A percentile compares a stretch with the other conserved stretches of the same genome.
Evolutionary conservation across 495 filamentous ascomycete species (phyloP).

Genomic region (Penicillium nucicola): DNA sequence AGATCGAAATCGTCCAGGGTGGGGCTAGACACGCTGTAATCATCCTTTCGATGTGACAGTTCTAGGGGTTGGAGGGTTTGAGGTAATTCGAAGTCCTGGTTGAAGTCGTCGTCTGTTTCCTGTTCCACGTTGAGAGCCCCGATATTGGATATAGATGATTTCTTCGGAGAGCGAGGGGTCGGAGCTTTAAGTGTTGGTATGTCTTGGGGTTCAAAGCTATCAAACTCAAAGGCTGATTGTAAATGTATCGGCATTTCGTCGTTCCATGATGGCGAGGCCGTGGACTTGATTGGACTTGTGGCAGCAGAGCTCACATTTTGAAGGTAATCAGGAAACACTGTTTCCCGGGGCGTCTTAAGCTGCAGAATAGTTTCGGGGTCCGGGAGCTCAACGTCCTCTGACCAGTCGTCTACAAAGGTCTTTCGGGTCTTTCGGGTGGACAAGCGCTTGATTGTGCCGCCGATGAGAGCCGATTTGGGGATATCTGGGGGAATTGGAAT

Average conservation of each 20-base stretch:
- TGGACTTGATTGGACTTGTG: conserved; percentile 37
- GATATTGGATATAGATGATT: conserved; percentile 27
- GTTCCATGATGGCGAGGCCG: conserved; percentile 30
- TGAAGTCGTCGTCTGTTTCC: conserved; percentile 66
- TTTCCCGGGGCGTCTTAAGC: conserved; percentile 57
- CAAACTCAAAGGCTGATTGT: conserved; percentile 39
- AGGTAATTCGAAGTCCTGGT: conserved; percentile 75
- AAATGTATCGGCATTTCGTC: conserved; percentile 23
- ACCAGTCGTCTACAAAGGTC: conserved; percentile 82
- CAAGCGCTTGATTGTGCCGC: conserved; percentile 90
- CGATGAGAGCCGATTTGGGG: conserved; percentile 88
- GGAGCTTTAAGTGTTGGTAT: conserved; percentile 67
- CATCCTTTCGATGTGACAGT: conserved; percentile 57
- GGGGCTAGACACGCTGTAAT: conserved; percentile 54
- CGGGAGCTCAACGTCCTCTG: conserved; percentile 84
- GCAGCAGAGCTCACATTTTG: conserved; percentile 57
- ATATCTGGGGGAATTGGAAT: conserved; percentile 89
- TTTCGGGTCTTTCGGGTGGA: conserved; percentile 77
- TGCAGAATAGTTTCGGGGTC: conserved; percentile 55
- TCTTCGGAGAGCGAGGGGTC: conserved; percentile 52
- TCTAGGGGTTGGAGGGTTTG: conserved; percentile 52
- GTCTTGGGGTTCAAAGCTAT: conserved; percentile 61
- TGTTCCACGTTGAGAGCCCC: conserved; percentile 29
- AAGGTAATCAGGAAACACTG: conserved; percentile 64
- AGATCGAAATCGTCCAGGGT: conserved; percentile 72